Evolutionary conservation across 805 yeast species (phyloP), one percentile per base, ranked within the genome.

Genomic region (Groenewaldozyma tartarivorans): DNA sequence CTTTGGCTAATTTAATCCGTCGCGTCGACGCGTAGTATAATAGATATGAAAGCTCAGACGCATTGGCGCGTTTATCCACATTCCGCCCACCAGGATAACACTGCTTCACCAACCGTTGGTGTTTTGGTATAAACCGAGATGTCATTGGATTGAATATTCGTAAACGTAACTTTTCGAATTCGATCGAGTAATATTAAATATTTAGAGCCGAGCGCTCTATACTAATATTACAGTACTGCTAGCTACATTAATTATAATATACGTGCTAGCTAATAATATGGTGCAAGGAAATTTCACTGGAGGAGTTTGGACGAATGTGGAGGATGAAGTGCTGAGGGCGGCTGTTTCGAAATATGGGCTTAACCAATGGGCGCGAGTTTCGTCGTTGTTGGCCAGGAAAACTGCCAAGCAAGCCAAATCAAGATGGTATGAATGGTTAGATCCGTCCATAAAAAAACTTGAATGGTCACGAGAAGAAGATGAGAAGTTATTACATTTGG

Each of bases 321-420:
- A 76, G 50, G 98, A 92, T 60, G 90, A 86, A 59, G 81, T 92
- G 34, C 66, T 90, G 33, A 79, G 80, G 48, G 95, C 96, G 0
- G 96, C 96, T 1, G 83, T 92, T 2, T 74, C 92, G 31, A 92
- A 90, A 56, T 90, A 90, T 59, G 98, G 98, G 0, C 66, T 87
- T 16, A 87, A 84, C 51, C 96, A 92, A 54, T 90, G 98, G 98
- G 72, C 92, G 11, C 73, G 96, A 38, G 90, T 90, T 3, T 82
- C 95, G 1, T 86, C 96, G 0, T 67, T 90, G 35, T 63, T 90
- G 27, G 79, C 85, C 4, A 77, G 82, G 56, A 90, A 90, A 60
- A 79, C 87, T 1, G 94, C 96, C 3, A 79, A 77, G 54, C 97
- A 92, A 57, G 90, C 94, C 47, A 85, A 87, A 54, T 83, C 94